phyloP scores from a whole-genome alignment of 148 eudicot species.

The Camellia lanceoleosa region DNA sequence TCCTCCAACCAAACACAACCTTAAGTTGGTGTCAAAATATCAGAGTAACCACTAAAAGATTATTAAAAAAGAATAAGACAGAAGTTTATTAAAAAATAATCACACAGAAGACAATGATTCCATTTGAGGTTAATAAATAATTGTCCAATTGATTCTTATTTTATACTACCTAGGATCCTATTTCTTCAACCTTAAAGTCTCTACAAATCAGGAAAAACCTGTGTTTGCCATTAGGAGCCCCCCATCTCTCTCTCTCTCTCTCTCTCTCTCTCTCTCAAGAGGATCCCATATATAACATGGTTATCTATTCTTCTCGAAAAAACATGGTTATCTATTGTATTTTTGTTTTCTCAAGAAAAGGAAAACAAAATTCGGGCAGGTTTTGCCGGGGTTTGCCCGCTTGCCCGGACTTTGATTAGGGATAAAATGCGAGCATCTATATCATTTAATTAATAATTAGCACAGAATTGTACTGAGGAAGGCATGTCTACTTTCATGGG shows the following conservation, averaged over 20 bases:
- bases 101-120: background rate
- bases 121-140: background rate
- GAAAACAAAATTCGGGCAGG: no score
- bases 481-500: no score
- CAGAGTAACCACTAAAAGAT: background rate
- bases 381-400: no score
- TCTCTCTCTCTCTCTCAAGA: background rate
- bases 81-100: background rate
- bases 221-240: background rate
- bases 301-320: no score
- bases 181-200: background rate
- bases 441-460: no score
- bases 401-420: no score
- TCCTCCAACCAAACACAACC: no score
- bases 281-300: background rate
- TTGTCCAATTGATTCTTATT: background rate
- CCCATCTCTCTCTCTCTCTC: background rate
- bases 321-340: no score
- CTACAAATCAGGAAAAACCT: conserved; percentile 5
- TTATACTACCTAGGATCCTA: background rate
- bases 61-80: background rate
- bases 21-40: no score
- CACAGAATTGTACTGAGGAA: no score
- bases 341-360: no score
- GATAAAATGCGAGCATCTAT: no score